Conservation (phyloP, 1,139 yeast species). For the Saccharomycopsis hybrid region DNA sequence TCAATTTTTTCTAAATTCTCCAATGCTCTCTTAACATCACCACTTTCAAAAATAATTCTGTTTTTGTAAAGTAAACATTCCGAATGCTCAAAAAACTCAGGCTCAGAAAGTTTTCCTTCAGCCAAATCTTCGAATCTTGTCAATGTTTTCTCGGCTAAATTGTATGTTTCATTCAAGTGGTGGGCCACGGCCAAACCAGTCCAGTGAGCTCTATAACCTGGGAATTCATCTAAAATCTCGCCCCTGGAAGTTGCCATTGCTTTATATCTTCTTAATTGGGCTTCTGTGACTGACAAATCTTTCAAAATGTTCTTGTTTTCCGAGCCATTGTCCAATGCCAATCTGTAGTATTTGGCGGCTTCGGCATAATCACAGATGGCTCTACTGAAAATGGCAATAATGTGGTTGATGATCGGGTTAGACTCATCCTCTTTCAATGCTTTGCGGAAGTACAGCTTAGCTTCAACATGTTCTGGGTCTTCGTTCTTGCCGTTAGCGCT, state of each 20-base stretch:
- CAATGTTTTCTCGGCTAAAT: conserved; percentile 65
- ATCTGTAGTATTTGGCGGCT: conserved; percentile 73
- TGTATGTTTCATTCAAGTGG: conserved; percentile 62
- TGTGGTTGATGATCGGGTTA: conserved; percentile 69
- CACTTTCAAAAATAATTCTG: conserved; percentile 54
- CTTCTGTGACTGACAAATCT: conserved; percentile 74
- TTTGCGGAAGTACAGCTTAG: conserved; percentile 51
- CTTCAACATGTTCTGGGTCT: conserved; percentile 38
- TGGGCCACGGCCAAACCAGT: conserved; percentile 84
- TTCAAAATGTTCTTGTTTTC: conserved; percentile 73
- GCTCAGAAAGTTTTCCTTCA: conserved; percentile 57
- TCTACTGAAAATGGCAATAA: conserved; percentile 80
- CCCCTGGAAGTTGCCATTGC: conserved; percentile 59
- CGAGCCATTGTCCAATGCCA: conserved; percentile 76
- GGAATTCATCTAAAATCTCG: conserved; percentile 62
- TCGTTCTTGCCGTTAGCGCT: conserved; percentile 19
- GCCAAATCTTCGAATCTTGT: conserved; percentile 68
- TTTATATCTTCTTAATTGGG: conserved; percentile 71
- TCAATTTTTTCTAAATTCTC: conserved; percentile 49
- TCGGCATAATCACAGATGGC: conserved; percentile 62
- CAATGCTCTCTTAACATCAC: conserved; percentile 60
- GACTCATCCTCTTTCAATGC: conserved; percentile 45
- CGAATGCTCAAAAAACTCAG: conserved; percentile 70
- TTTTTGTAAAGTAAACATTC: conserved; percentile 76
- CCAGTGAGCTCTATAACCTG: conserved; percentile 91